Evolutionary conservation across 139 green algal genomes (phyloP).

Genomic region (Dunaliella sp.): DNA sequence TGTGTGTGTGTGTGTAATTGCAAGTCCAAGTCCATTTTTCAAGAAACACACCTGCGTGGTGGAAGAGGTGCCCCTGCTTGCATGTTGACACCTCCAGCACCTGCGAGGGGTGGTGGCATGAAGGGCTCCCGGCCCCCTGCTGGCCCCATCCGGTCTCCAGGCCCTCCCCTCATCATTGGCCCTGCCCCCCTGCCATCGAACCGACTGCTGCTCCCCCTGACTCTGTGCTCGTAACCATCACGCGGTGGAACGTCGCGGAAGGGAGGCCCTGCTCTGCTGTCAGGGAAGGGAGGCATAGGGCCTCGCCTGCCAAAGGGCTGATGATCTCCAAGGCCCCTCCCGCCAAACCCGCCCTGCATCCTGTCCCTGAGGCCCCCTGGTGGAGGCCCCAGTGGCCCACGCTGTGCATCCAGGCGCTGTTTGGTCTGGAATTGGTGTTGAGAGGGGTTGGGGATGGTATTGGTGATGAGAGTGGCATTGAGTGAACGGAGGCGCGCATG

Average conservation of each 20-base stretch:
- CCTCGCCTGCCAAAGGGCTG: too few species aligned
- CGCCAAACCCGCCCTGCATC: background rate
- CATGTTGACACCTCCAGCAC: background rate
- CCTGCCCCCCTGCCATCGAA: background rate
- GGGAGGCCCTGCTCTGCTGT: background rate
- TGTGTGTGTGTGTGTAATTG: too few species aligned
- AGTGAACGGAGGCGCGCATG: too few species aligned
- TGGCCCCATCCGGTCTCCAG: background rate
- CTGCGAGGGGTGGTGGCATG: too few species aligned
- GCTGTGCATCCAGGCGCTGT: background rate
- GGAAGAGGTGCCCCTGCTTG: background rate
- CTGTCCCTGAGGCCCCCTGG: too few species aligned
- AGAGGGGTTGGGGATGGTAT: too few species aligned
- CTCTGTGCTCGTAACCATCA: background rate
- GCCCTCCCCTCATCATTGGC: background rate
- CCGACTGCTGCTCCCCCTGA: background rate
- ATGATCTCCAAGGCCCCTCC: background rate
- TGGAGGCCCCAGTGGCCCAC: background rate
- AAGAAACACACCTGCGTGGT: background rate
- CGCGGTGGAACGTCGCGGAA: background rate
- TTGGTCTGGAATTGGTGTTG: too few species aligned
- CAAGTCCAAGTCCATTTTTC: too few species aligned
- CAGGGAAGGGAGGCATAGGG: too few species aligned
- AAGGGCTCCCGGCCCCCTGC: too few species aligned
- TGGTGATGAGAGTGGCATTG: too few species aligned